Conservation (phyloP, 257 asterid species). For the Nicotiana benthamiana region DNA sequence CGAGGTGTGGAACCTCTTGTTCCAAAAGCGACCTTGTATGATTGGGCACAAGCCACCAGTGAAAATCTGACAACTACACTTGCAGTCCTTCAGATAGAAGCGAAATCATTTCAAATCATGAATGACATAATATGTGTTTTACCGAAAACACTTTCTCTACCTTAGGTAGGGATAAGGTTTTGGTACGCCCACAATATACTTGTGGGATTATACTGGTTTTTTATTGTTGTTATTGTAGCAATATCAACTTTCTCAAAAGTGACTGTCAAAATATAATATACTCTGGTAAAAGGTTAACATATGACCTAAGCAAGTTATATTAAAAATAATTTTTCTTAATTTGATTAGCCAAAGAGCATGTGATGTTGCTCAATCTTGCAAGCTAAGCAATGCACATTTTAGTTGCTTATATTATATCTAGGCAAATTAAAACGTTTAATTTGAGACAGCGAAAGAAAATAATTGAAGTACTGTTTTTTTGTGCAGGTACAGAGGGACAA, state of each 20-base stretch:
- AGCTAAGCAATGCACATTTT: neutral
- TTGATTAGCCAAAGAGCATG: neutral
- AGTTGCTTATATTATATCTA: neutral
- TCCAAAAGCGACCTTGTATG: too few relatives aligned
- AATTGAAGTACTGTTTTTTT: neutral
- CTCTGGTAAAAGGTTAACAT: neutral
- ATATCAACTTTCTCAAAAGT: neutral
- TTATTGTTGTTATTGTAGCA: neutral
- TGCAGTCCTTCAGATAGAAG: too few relatives aligned
- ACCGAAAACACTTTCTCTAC: too few relatives aligned
- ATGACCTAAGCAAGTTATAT: neutral
- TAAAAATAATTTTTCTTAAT: neutral
- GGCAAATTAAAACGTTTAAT: neutral
- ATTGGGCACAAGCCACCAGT: too few relatives aligned
- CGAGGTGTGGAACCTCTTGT: too few relatives aligned
- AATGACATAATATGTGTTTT: too few relatives aligned
- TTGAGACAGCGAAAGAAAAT: too few relatives aligned
- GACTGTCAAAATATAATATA: neutral
- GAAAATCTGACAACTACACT: too few relatives aligned
- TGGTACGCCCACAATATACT: too few relatives aligned
- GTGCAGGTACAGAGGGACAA: slow-evolving; percentile 20
- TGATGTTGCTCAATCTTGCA: neutral
- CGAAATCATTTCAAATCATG: too few relatives aligned
- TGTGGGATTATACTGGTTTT: too few relatives aligned
- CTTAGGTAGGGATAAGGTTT: too few relatives aligned